These are phyloP conservation scores for Pogostemon cablin DNA, from an alignment of 257 asterid genomes.

Conservation along the genomic window DNA sequence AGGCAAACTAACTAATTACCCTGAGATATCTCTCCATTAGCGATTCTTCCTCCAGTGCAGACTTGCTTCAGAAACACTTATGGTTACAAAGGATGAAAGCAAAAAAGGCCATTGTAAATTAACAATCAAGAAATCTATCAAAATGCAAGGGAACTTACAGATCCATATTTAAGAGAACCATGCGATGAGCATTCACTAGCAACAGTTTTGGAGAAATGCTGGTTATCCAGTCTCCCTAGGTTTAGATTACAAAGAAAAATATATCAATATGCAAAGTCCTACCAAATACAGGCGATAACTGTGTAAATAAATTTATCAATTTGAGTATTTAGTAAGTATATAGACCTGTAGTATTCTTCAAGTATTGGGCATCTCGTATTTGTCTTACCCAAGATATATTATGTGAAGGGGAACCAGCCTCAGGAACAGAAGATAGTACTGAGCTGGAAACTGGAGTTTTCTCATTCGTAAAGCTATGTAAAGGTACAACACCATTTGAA, in stretches of 20 bases:
- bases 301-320: background rate
- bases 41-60: constrained; percentile 39
- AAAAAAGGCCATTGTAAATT: constrained; percentile 13
- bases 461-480: constrained; percentile 74
- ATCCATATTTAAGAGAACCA: constrained; percentile 33
- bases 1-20: constrained; percentile 39
- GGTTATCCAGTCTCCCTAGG: constrained; percentile 44
- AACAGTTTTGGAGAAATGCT: constrained; percentile 35
- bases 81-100: constrained; percentile 1
- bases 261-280: constrained; percentile 18
- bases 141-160: constrained; percentile 44
- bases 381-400: constrained; percentile 38
- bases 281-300: background rate
- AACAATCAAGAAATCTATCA: constrained; percentile 22
- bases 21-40: constrained; percentile 39
- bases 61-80: constrained; percentile 50
- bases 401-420: constrained; percentile 39
- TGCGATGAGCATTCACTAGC: constrained; percentile 19
- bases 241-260: constrained; percentile 22
- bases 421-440: constrained; percentile 45
- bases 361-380: constrained; percentile 29
- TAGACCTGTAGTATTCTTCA: constrained; percentile 53
- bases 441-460: constrained; percentile 55
- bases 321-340: background rate
- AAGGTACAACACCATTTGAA: constrained; percentile 41